phyloP scores from a whole-genome alignment of 2,329 filamentous ascomycete genomes.

The Cercospora brassicicola region DNA sequence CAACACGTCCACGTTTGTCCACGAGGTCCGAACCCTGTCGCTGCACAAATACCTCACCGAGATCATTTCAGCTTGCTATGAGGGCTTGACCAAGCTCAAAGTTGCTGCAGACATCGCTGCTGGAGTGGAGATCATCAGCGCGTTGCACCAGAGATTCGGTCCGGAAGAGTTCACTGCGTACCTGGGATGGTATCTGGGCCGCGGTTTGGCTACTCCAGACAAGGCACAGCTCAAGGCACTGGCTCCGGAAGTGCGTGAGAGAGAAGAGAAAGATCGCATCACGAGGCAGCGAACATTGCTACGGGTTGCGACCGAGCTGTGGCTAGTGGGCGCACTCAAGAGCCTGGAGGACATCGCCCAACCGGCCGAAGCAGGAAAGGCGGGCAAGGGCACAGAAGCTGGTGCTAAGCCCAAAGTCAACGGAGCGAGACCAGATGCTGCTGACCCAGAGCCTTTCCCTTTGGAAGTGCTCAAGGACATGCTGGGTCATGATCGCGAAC shows the following conservation, averaged over 20 bases:
- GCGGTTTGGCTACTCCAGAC: slow-evolving; percentile 87
- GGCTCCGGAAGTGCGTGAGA: slow-evolving; percentile 78
- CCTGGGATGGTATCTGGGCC: slow-evolving; percentile 87
- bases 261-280: slow-evolving; percentile 92
- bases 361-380: slow-evolving; percentile 63
- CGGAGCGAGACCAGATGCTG: slow-evolving; percentile 57
- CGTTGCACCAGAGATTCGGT: slow-evolving; percentile 93
- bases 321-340: slow-evolving; percentile 84
- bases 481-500: slow-evolving; percentile 88
- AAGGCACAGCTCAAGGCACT: slow-evolving; percentile 78
- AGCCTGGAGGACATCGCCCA: slow-evolving; percentile 71
- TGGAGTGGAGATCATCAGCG: slow-evolving; percentile 88
- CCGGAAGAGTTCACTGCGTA: slow-evolving; percentile 86
- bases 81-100: slow-evolving; percentile 89
- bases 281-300: slow-evolving; percentile 81
- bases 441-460: slow-evolving; percentile 85
- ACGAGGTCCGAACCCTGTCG: slow-evolving; percentile 86
- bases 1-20: slow-evolving; percentile 77
- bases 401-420: slow-evolving; percentile 65
- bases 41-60: slow-evolving; percentile 96
- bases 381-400: slow-evolving; percentile 53
- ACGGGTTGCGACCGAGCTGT: slow-evolving; percentile 89
- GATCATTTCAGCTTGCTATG: slow-evolving; percentile 92
- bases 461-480: slow-evolving; percentile 97
- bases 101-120: slow-evolving; percentile 87